These are phyloP conservation scores for Tetradesmus obliquus DNA, from an alignment of 139 green algal genomes.

Conservation along the genomic window DNA sequence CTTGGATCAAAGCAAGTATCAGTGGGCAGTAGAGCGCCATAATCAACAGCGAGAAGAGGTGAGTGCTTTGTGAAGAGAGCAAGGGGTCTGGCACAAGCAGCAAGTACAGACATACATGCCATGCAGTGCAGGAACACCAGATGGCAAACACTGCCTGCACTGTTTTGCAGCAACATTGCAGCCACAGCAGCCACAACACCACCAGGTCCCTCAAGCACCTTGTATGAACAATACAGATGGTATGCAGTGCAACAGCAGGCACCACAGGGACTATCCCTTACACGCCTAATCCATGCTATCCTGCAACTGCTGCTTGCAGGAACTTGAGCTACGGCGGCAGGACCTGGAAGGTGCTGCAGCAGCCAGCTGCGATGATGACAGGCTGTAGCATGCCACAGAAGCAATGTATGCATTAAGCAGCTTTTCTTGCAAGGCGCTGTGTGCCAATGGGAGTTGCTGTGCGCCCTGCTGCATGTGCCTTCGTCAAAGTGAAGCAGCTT, in stretches of 20 bases:
- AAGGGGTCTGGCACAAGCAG: no score
- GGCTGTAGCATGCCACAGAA: neutral
- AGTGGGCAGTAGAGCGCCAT: constrained; percentile 40
- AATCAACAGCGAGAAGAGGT: constrained; percentile 21
- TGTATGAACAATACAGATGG: neutral
- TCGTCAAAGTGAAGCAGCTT: no score
- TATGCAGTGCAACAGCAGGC: neutral
- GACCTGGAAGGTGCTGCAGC: constrained; percentile 22
- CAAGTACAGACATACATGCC: neutral
- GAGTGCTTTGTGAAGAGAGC: neutral
- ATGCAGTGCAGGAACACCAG: neutral
- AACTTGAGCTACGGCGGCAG: constrained; percentile 7
- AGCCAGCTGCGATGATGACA: neutral
- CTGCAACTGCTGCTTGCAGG: constrained; percentile 18
- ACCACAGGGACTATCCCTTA: neutral
- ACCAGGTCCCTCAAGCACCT: neutral
- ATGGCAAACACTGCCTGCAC: neutral
- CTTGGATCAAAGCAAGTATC: constrained; percentile 41
- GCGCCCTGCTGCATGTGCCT: no score
- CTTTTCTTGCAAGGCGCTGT: no score
- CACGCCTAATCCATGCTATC: neutral
- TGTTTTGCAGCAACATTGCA: neutral
- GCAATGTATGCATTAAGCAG: neutral
- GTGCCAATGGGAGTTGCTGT: neutral
- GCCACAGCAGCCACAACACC: neutral